Base-by-base conservation (phyloP, 768 basidiomycete genomes). In the Xerocomus spinulosus region DNA sequence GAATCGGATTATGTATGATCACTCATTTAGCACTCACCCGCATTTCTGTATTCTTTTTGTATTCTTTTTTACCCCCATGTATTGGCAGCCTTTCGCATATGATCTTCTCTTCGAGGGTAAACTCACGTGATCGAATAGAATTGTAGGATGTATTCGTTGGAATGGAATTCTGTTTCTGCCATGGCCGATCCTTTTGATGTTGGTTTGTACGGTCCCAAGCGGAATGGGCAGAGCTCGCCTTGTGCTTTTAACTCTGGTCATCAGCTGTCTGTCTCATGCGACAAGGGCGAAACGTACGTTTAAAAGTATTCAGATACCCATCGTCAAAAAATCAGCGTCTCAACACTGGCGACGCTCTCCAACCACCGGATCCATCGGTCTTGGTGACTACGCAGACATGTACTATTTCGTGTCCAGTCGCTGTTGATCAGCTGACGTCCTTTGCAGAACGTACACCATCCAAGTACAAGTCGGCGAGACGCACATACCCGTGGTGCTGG, bases 361-460 rank as follows among this genome's bases (percentile, higher is more conserved):
- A 13, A 52, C 23, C 35, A 63, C 64, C 4, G 71, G 68, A 13
- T 65, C 68, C 10, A 74, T 77, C 35, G 81, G 83, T 2, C 63
- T 87, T 25, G 83, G 84, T 3, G 78, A 86, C 57, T 77, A 68
- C 51, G 46, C 74, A 21, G 85, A 87, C 63, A 69, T 83, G 85
- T 86, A 61, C 66, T 75, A 70, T 33, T 32, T 45, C 24, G 46
- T 28, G 10, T 21, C 39, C 38, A 46, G 41, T 5, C 21, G 41
- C 48, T 10, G 24, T 49, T 58, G 36, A 58, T 12, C 5, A n/a
- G n/a, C n/a, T n/a, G n/a, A 9, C 6, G 14, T 41, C 12, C 1
- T 34, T 35, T 1, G 12, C 55, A 88, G 86, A 34, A 74, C 79
- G 3, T 89, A 89, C 56, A 83, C 70, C 26, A 78, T 85, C 18